phyloP scores from a whole-genome alignment of 176 grass and related monocot genomes.

The Oryza nivara region DNA sequence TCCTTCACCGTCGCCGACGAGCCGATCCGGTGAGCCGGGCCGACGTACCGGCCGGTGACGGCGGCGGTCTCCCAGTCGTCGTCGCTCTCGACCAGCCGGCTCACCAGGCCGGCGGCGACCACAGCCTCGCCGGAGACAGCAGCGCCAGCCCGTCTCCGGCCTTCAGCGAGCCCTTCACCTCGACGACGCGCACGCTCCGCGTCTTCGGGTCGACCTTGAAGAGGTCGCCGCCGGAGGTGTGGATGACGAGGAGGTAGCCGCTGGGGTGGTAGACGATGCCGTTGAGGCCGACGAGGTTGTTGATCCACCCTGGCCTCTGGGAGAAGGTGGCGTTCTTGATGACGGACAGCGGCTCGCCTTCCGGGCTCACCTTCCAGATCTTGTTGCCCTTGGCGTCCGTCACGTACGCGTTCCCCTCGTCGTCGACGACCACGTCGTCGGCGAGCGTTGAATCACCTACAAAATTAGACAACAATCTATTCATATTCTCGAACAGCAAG shows the following conservation, averaged over 20 bases:
- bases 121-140: constrained; percentile 68
- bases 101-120: constrained; percentile 69
- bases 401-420: constrained; percentile 83
- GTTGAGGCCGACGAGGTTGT: constrained; percentile 77
- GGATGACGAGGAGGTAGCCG: constrained; percentile 85
- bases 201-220: constrained; percentile 67
- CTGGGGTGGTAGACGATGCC: constrained; percentile 80
- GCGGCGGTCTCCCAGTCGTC: constrained; percentile 81
- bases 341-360: constrained; percentile 58
- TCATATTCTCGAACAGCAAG: background rate
- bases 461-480: constrained; percentile 20
- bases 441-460: constrained; percentile 65
- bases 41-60: constrained; percentile 60
- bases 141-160: constrained; percentile 83
- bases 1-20: constrained; percentile 84
- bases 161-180: constrained; percentile 60
- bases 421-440: constrained; percentile 80
- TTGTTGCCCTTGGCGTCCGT: constrained; percentile 66
- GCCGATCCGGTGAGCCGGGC: constrained; percentile 64
- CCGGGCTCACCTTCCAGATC: constrained; percentile 84
- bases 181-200: constrained; percentile 53
- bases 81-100: constrained; percentile 70
- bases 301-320: constrained; percentile 46
- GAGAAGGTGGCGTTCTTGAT: constrained; percentile 67
- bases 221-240: constrained; percentile 76